Base-by-base conservation (phyloP, 2,329 filamentous ascomycete species). In the Ilyonectria mors-panacis region DNA sequence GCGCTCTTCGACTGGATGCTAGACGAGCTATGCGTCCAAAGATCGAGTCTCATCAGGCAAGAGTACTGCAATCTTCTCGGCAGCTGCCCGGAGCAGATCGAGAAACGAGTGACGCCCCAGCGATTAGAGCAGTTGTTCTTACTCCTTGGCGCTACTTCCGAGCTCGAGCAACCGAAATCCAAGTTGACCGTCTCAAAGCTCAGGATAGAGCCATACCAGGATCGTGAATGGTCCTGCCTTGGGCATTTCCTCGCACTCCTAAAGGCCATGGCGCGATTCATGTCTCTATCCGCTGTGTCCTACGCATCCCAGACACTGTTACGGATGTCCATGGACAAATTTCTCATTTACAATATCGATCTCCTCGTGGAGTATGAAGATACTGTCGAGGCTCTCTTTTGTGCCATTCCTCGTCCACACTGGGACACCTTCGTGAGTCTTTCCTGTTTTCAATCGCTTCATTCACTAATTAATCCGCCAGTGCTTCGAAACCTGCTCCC, bases 1-100 rank as follows among this genome's bases (percentile, higher is more conserved):
- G 86, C 91, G 61, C 75, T 94, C 1, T 85, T 93, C 56, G 73
- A 86, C 17, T 95, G 93, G 92, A 82, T 94, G 3, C 75, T 92
- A 6, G 81, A 87, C 56, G 86, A 91, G 80, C 81, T 91, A 23
- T 88, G 86, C 61, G 76, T 82, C 2, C 89, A 93, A 72, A 79
- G 81, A 45, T 86, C 86, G 35, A 81, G 84, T 47, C 83, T 88
- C 50, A 77, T 93, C 47, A 85, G 89, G 56, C 78, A 85, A 61
- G 87, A 91, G 65, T 94, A 94, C 76, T 82, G 85, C 61, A 85
- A 85, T 50, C 78, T 94, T 4, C 80, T 87, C 59, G 80, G 83
- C 37, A 76, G 81, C 56, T 85, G 83, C 56, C 69, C 78, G 0
- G 80, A 84, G 23, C 84, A 88, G 56, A 77, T 85, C 8, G 69